phyloP scores from a whole-genome alignment of 75 land plant genomes.

The Ceratopteris richardii region DNA sequence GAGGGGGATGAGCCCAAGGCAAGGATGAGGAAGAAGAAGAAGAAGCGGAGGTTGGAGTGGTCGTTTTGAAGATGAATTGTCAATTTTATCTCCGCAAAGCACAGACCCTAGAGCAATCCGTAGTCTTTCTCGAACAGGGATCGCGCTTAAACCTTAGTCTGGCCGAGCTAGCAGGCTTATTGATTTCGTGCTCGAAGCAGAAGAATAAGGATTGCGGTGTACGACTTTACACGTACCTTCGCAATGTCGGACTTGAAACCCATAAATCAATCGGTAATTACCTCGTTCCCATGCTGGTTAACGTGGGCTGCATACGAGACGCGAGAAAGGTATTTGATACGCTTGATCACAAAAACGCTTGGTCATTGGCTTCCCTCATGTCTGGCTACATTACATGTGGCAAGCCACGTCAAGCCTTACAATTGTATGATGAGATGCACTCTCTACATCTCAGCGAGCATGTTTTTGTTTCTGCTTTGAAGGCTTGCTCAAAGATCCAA shows the following conservation, averaged over 20 bases:
- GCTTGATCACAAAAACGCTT: neutral
- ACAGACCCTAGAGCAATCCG: no score
- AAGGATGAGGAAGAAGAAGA: no score
- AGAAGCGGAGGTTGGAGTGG: no score
- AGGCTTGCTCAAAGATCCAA: constrained; percentile 21
- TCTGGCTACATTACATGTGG: neutral
- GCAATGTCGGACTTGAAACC: neutral
- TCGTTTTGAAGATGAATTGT: no score
- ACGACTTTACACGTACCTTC: no score
- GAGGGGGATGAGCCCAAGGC: no score
- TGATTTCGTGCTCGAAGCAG: no score
- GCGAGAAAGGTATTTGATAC: neutral
- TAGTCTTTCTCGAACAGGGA: no score
- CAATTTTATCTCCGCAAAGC: no score
- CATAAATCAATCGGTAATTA: neutral
- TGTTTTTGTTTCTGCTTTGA: constrained; percentile 22
- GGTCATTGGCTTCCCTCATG: neutral
- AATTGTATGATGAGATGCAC: neutral
- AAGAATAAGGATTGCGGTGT: no score
- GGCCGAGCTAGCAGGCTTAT: no score
- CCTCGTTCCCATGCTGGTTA: neutral
- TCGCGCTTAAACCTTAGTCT: no score
- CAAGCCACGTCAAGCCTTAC: neutral
- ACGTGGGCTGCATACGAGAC: neutral
- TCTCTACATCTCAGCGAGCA: neutral